phyloP scores from a whole-genome alignment of 192 early-diverging fungal genomes.

The Backusella morwellensis region DNA sequence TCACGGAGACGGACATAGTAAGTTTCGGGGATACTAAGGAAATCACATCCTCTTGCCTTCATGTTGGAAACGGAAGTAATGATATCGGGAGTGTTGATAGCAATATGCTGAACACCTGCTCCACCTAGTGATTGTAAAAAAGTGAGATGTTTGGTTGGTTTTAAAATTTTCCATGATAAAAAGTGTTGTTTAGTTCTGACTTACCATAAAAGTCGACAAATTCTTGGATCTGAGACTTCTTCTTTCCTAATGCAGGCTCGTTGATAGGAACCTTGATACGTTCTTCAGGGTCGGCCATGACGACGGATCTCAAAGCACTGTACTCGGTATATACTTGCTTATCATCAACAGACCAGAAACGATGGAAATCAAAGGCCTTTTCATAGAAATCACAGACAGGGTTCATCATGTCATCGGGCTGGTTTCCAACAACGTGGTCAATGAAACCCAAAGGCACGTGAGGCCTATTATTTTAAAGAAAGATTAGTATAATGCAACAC shows the following conservation, averaged over 20 bases:
- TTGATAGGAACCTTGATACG: constrained; percentile 97
- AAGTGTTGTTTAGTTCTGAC: neutral
- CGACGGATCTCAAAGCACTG: constrained; percentile 90
- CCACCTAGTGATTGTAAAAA: constrained; percentile 41
- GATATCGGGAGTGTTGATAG: constrained; percentile 86
- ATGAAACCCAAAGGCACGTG: constrained; percentile 68
- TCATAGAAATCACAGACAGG: constrained; percentile 86
- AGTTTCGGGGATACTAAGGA: constrained; percentile 76
- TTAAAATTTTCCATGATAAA: too few relatives aligned
- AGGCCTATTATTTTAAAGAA: constrained; percentile 15
- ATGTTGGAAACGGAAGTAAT: constrained; percentile 80
- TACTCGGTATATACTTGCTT: constrained; percentile 94
- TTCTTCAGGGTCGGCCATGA: constrained; percentile 92
- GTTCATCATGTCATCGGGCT: constrained; percentile 90
- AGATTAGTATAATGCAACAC: neutral
- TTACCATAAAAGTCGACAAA: constrained; percentile 81
- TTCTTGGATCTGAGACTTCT: constrained; percentile 96
- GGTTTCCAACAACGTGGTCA: constrained; percentile 96
- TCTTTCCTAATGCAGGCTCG: constrained; percentile 90
- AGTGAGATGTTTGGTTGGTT: neutral
- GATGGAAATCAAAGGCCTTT: constrained; percentile 90
- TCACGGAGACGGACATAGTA: constrained; percentile 89
- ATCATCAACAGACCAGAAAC: constrained; percentile 99
- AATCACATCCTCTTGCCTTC: constrained; percentile 84
- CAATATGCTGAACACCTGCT: constrained; percentile 92